Conservation (phyloP, 331 rosid genomes). For the Stylosanthes scabra region DNA sequence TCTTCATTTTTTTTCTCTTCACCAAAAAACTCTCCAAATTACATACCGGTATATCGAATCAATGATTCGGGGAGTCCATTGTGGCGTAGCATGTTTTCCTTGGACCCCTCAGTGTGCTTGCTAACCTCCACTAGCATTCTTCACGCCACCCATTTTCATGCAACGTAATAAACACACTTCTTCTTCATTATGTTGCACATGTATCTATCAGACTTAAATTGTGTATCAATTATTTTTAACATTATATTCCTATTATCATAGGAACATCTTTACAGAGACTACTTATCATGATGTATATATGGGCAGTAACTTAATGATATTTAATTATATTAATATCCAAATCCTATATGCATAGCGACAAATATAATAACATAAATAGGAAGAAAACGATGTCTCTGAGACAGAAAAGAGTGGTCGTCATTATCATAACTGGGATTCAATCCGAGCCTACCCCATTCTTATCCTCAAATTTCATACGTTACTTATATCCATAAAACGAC, state of each 20-base stretch:
- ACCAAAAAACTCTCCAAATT: too few species aligned
- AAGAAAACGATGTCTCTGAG: conserved; percentile 10
- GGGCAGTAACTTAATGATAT: too few species aligned
- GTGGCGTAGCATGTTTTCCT: conserved; percentile 90
- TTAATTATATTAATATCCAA: too few species aligned
- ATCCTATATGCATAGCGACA: too few species aligned
- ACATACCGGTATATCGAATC: conserved; percentile 95
- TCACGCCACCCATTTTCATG: conserved; percentile 31
- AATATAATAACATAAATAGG: not conserved
- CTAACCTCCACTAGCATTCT: conserved; percentile 99
- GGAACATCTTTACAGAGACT: too few species aligned
- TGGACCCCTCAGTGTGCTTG: conserved; percentile 93
- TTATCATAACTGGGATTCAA: conserved; percentile 4
- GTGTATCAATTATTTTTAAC: too few species aligned
- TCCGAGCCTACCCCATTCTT: not conserved
- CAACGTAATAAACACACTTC: not conserved
- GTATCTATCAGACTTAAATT: too few species aligned
- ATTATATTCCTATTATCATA: too few species aligned
- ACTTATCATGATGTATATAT: too few species aligned
- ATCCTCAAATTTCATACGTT: not conserved
- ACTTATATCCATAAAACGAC: not conserved
- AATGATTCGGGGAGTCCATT: conserved; percentile 96
- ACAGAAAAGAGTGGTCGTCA: not conserved
- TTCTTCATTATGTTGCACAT: too few species aligned
- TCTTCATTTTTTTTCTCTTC: too few species aligned